A percentile compares a stretch with the other conserved stretches of the same genome.
phyloP scores from a whole-genome alignment of 768 basidiomycete genomes.

The Chalciporus pseudorubinellus region DNA sequence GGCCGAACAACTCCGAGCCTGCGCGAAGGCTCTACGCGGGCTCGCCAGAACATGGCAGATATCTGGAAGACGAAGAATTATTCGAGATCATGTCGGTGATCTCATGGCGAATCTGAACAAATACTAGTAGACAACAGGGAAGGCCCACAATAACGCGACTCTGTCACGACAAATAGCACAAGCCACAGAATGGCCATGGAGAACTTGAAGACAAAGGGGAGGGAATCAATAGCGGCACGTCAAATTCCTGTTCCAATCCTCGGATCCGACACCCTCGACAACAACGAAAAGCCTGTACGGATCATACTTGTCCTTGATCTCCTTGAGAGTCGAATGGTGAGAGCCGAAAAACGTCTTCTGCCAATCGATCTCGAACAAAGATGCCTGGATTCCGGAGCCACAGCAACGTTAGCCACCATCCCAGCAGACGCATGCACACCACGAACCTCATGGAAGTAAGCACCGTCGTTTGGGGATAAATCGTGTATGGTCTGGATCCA shows the following conservation, averaged over 20 bases:
- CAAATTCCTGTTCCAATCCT: slow-evolving; percentile 13
- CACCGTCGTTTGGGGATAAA: slow-evolving; percentile 33
- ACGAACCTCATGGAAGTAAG: slow-evolving; percentile 50
- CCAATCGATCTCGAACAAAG: slow-evolving; percentile 39
- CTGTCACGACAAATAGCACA: neutral
- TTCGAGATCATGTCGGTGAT: too few species aligned
- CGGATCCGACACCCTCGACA: slow-evolving; percentile 26
- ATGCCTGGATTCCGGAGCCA: slow-evolving; percentile 32
- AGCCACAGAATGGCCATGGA: too few species aligned
- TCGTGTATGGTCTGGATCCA: slow-evolving; percentile 30
- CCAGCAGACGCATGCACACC: neutral
- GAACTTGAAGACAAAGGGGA: too few species aligned
- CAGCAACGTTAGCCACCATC: too few species aligned
- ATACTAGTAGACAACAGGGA: too few species aligned
- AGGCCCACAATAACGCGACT: neutral
- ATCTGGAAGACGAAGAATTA: too few species aligned
- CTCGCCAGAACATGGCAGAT: too few species aligned
- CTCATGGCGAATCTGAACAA: too few species aligned
- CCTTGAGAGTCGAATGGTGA: slow-evolving; percentile 40
- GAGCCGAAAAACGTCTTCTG: slow-evolving; percentile 45
- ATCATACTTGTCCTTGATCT: slow-evolving; percentile 37
- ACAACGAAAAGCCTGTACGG: slow-evolving; percentile 9
- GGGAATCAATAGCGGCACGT: slow-evolving; percentile 14
- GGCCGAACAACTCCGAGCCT: too few species aligned
- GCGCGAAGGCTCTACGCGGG: too few species aligned